Percentiles rank a stretch among this genome's conserved stretches.
Evolutionary conservation across 129 eudicot species (phyloP).

Genomic region (carrot (Daucus carota)): DNA sequence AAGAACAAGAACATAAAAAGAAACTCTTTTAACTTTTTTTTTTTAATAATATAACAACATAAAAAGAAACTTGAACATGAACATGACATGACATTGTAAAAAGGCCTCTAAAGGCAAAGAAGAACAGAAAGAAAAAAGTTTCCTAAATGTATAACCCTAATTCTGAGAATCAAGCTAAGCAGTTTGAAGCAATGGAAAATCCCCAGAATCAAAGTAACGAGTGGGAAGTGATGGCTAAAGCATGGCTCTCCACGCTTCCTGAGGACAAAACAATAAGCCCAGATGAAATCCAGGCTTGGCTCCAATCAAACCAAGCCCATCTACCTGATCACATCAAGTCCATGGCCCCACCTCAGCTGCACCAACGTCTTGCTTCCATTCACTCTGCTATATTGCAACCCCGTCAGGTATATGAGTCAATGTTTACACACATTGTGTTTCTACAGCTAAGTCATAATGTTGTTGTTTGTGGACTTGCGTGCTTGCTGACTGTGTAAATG

Average conservation of each 20-base stretch:
- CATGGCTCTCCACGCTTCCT: slow-evolving; percentile 43
- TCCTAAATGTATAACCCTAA: slow-evolving; percentile 17
- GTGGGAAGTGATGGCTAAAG: slow-evolving; percentile 38
- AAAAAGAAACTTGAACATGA: too few relatives aligned
- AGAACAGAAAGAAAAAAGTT: too few relatives aligned
- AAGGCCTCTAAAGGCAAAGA: neutral
- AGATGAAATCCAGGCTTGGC: slow-evolving; percentile 35
- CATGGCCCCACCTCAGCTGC: slow-evolving; percentile 29
- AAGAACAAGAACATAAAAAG: too few relatives aligned
- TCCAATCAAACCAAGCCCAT: slow-evolving; percentile 26
- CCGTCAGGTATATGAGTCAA: too few relatives aligned
- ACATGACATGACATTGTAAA: too few relatives aligned
- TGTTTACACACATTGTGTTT: too few relatives aligned
- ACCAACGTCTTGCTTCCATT: slow-evolving; percentile 21
- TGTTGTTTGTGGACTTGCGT: slow-evolving; percentile 47
- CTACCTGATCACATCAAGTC: slow-evolving; percentile 32
- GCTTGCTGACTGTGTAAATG: neutral
- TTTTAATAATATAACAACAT: too few relatives aligned
- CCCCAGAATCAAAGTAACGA: neutral
- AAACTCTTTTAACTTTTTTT: too few relatives aligned
- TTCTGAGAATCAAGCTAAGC: neutral
- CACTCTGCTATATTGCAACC: slow-evolving; percentile 11
- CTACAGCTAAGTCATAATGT: too few relatives aligned
- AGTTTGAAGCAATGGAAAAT: neutral
- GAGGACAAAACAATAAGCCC: slow-evolving; percentile 23